Evolutionary conservation across 192 early-diverging fungal genomes (phyloP), one percentile per base, ranked within the genome.

Genomic region (Backusella parvicylindrica): DNA sequence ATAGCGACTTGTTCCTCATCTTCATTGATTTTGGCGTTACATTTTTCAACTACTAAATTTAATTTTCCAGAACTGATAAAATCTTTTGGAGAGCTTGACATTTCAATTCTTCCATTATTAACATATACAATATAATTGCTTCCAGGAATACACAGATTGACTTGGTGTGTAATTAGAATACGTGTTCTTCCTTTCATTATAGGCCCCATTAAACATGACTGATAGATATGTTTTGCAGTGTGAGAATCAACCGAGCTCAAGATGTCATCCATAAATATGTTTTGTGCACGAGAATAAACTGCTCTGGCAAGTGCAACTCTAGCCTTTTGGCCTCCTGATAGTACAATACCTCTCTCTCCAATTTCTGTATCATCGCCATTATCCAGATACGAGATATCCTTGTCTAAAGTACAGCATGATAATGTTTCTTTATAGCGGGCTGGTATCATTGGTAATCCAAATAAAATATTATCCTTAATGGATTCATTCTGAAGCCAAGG

Each of bases 291-390:
- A 36, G 84, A 88, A 77, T 97, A 98, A 6, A 97, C 87, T 18
- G 95, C 95, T 8, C 97, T 86, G 2, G 95, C 95, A 28, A 98
- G 86, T 0, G 93, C 82, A 37, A 99, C 88, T 21, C 96, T 82
- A 71, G 92, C 91, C 81, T 95, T 96, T 81, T 97, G 96, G 18
- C 93, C 95, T 32, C 95, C 96, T 31, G 91, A 92, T 16, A 97
- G 83, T 1, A 90, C 91, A 7, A 95, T 84, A 16, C 95, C 94
- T 73, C 93, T 92, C 74, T 96, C 95, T 43, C 94, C 95, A 80
- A 93, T 81, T 50, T 85, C 79, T 0, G 94, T 95, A 75, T 88
- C 74, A 77, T 99, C 97, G 3, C 95, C 95, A n/a, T 88, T 91
- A n/a, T 92, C 86, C 64, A 97, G 75, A 26, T 93, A 91, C 9